Evolutionary conservation across 106 monocot species (phyloP), one percentile per base, ranked within the genome.

Genomic region (Acorus calamus): DNA sequence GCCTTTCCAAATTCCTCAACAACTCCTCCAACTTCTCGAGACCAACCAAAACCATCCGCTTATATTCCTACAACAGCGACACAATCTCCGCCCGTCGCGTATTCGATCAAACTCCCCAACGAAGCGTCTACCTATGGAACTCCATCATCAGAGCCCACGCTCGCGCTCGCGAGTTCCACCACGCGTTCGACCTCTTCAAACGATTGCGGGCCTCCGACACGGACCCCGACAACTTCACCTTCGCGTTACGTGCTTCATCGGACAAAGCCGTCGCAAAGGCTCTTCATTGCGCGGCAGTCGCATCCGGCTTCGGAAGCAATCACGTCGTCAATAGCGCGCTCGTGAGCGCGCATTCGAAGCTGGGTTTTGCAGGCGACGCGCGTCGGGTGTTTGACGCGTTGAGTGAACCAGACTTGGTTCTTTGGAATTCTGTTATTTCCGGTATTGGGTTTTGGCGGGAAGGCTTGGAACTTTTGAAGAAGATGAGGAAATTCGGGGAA

Each of bases 61-160:
- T 75, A 61, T 80, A 83, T 52, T 67, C 74, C 51, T 5, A 47
- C 28, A 56, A 71, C 57, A 65, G 54, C 14, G 83, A 80, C 54
- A 44, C 66, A n/a, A 5, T 47, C 57, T 77, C 74, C 42, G 76
- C 87, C 52, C 71, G 72, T 11, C 52, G 6, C 7, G 62, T 87
- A 14, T 77, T 87, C 75, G 73, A 69, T 69, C 54, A 56, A 73
- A 64, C 50, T 62, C 71, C 80, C 68, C 71, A 51, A 7, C 63
- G 76, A 60, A 65, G 54, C 62, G 62, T 66, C 53, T 56, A 70
- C 61, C 63, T 78, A 44, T 80, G 75, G 71, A 87, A 87, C 55
- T 65, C 87, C 49, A 68, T 87, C 52, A 87, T 87, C 55, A 77
- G 87, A 53, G 79, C 74, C 50, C 68, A 77, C 49, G 79, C 87